Percentiles rank a stretch among this genome's conserved stretches.
Conservation (phyloP, 495 filamentous ascomycete genomes). For the Neurospora discreta region DNA sequence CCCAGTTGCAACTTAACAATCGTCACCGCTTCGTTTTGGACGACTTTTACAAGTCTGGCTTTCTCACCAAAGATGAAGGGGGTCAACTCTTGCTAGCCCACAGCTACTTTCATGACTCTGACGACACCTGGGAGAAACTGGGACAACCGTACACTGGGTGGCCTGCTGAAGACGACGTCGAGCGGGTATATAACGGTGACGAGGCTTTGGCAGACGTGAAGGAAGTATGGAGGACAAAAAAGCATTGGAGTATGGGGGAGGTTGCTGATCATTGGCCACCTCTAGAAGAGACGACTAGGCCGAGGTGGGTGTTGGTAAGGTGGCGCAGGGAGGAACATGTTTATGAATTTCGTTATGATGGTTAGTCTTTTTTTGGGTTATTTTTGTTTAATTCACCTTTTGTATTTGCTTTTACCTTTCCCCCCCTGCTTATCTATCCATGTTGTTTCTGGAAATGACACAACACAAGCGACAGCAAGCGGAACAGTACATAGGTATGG, state of each 20-base stretch:
- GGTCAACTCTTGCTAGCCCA: too few relatives aligned
- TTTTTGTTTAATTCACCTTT: background rate
- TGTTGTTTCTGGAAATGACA: too few relatives aligned
- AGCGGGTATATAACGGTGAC: background rate
- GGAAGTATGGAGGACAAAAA: background rate
- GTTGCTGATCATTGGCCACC: background rate
- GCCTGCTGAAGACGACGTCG: background rate
- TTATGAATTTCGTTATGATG: background rate
- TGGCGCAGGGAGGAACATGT: background rate
- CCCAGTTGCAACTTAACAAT: background rate
- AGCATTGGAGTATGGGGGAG: background rate
- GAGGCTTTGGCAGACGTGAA: background rate
- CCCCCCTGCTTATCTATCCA: too few relatives aligned
- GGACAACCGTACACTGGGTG: background rate
- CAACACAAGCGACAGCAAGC: background rate
- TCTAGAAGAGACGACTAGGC: background rate
- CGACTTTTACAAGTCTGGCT: background rate
- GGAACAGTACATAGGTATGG: background rate
- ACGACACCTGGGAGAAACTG: background rate
- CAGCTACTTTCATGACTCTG: background rate
- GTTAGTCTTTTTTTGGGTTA: background rate
- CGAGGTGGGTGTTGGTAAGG: background rate
- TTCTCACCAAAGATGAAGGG: too few relatives aligned
- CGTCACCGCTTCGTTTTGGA: background rate
- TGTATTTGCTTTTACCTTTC: background rate